Evolutionary conservation across 2,329 filamentous ascomycete species (phyloP).

Genomic region (Lachnellula willkommii): DNA sequence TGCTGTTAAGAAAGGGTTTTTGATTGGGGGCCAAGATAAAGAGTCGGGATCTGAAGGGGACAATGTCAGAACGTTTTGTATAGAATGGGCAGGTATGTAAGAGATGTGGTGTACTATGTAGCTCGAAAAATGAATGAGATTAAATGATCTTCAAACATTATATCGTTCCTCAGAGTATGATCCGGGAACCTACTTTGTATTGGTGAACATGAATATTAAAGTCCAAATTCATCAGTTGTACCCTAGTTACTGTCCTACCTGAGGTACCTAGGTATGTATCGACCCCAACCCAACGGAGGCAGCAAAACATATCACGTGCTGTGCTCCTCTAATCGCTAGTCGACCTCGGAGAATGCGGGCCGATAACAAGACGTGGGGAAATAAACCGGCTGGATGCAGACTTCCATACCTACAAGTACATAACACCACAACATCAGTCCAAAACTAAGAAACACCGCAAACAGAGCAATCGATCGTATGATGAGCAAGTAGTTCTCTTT

Average conservation of each 20-base stretch:
- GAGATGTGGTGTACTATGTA: background rate
- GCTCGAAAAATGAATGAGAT: too few relatives aligned
- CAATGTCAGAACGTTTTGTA: conserved; percentile 67
- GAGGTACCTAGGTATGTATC: too few relatives aligned
- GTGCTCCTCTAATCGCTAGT: background rate
- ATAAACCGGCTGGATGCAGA: background rate
- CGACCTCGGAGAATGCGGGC: background rate
- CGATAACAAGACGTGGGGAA: background rate
- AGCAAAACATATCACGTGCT: background rate
- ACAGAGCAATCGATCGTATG: background rate
- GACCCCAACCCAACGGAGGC: too few relatives aligned
- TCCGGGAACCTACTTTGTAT: too few relatives aligned
- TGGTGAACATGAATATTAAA: too few relatives aligned
- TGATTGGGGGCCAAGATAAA: conserved; percentile 67
- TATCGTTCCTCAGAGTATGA: too few relatives aligned
- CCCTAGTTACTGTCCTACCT: too few relatives aligned
- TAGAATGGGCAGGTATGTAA: conserved; percentile 95
- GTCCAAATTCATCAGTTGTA: too few relatives aligned
- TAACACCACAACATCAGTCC: background rate
- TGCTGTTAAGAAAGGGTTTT: conserved; percentile 90
- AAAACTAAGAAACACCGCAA: too few relatives aligned
- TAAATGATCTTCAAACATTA: too few relatives aligned
- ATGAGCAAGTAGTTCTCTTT: background rate
- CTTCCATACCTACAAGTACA: background rate
- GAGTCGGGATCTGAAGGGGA: conserved; percentile 30